Percentiles rank a stretch among this genome's conserved stretches.
phyloP scores from a whole-genome alignment of 1,284 basidiomycete genomes.

The Neonothopanus nambi region DNA sequence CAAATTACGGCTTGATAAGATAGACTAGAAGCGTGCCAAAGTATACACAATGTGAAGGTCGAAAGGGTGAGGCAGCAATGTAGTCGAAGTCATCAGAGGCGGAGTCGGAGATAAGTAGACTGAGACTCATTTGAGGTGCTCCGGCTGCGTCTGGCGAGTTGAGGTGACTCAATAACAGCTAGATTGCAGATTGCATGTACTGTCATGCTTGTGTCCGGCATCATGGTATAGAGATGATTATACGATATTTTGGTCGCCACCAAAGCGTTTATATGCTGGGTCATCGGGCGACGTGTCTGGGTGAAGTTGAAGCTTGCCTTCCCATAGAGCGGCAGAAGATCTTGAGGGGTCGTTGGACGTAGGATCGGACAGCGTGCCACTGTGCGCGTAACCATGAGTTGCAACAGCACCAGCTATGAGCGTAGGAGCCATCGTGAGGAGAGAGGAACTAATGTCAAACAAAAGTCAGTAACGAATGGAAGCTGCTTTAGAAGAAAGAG shows the following conservation, averaged over 20 bases:
- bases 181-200: too few species aligned
- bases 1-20: too few species aligned
- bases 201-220: background rate
- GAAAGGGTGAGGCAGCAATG: too few species aligned
- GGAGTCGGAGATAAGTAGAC: too few species aligned
- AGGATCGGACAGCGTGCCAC: conserved; percentile 68
- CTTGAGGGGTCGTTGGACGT: conserved; percentile 74
- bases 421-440: conserved; percentile 89
- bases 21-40: too few species aligned
- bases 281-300: conserved; percentile 68
- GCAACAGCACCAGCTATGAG: conserved; percentile 85
- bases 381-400: conserved; percentile 64
- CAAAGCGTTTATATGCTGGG: conserved; percentile 41
- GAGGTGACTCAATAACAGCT: too few species aligned
- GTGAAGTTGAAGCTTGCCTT: conserved; percentile 84
- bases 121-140: too few species aligned
- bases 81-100: too few species aligned
- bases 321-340: conserved; percentile 77
- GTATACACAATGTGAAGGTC: too few species aligned
- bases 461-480: conserved; percentile 21
- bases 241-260: conserved; percentile 18
- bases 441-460: conserved; percentile 46
- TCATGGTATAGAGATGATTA: background rate
- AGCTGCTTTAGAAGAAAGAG: conserved; percentile 12
- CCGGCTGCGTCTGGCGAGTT: too few species aligned